Base-by-base conservation (phyloP, 169 alveolate genomes). In the Babesia ovis region DNA sequence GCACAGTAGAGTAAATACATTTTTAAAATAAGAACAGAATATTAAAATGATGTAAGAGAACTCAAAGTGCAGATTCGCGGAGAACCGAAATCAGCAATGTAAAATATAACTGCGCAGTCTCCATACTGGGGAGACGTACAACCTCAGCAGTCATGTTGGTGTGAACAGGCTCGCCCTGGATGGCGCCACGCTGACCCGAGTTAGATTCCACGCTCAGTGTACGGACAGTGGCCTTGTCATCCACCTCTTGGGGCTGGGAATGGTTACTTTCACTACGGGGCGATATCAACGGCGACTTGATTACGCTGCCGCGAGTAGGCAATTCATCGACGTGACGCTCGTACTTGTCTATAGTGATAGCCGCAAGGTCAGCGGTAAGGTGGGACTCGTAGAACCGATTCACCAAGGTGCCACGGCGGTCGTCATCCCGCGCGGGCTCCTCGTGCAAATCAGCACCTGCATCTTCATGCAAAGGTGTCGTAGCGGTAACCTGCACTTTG, bases 111-210 rank as follows among this genome's bases (percentile, higher is more conserved):
- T 41, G 61, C n/a, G 79, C 86, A 35, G 68, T 66, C 41, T 68
- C 86, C 66, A 68, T n/a, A 53, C 53, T 68, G n/a, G 86, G 86
- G 68, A 77, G 61, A 22, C 75, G 59, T 1, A 77, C 68, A 14
- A 77, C 72, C 32, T 77, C 83, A 4, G 77, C 85, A 9, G 25
- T 4, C 57, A 22, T 53, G 18, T 32, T 37, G 0, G 62, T 20
- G n/a, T 25, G 9, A 9, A 2, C 18, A 8, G 27, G 12, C 18
- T 23, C 45, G 32, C 5, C 51, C 20, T 12, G 61, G 35, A 23
- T 29, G 67, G 50, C 50, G 31, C 48, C 25, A 16, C 32, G 9
- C 43, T 34, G 41, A 14, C 48, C 43, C 3, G 66, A 12, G 41
- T 9, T 27, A 55, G 48, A 34, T 23, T 55, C 66, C 20, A 48